Evolutionary conservation across 2,329 filamentous ascomycete species (phyloP), one percentile per base, ranked within the genome.

Genomic region (Penicillium freii): DNA sequence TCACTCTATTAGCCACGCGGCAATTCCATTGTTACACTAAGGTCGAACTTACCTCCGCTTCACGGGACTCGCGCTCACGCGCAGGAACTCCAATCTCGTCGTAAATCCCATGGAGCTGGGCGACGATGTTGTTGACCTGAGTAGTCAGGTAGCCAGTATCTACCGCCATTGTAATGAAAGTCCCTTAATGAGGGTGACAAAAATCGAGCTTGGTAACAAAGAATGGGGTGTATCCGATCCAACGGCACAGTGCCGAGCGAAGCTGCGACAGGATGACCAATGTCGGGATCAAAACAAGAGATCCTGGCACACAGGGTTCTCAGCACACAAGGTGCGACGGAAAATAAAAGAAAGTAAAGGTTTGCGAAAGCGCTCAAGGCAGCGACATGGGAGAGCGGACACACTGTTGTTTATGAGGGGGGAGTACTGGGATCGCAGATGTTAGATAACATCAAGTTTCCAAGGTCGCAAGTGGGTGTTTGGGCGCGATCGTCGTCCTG

Each of bases 51-150:
- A 95, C 92, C 86, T 97, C 91, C 72, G 90, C 85, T 73, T 97
- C 93, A 69, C 94, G 84, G 49, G 85, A 83, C 72, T 97, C 92
- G 70, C 94, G 89, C 75, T 97, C 94, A 86, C 96, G 92, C 70
- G 81, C 86, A 29, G 93, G 86, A n/a, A 99, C 90, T 58, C 94
- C 94, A 70, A 99, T 99, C 73, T 99, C 93, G 75, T 99, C 94
- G 71, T 97, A 99, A 57, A 97, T 84, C 64, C 89, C 90, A 77
- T 97, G 93, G 60, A 99, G 84, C 77, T 97, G 92, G 75, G 86
- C 86, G 73, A 97, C 92, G 72, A 96, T 97, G 69, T 85, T 91
- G 66, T 91, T 94, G 78, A 99, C 91, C 84, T 97, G 94, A 75
- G 95, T 91, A 68, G 91, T 90, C 72, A 97, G 82, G 76, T 95